Evolutionary conservation across 2,329 filamentous ascomycete genomes (phyloP).

Genomic region (Ceratocystis harringtonii): DNA sequence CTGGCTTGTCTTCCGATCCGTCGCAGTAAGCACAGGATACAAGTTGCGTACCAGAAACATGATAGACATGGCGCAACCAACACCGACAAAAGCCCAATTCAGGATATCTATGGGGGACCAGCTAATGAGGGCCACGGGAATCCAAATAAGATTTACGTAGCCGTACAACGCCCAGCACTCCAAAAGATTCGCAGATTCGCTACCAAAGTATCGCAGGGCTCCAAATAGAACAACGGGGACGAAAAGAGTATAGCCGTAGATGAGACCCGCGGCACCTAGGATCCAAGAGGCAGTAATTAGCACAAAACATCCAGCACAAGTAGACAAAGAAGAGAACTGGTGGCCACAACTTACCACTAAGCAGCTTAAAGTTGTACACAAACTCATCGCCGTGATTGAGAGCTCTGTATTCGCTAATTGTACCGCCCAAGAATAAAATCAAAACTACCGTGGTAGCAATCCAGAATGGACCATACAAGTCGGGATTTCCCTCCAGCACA

Average conservation of each 20-base stretch:
- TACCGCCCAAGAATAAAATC: conserved; percentile 88
- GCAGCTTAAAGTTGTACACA: conserved; percentile 75
- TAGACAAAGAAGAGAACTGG: background rate
- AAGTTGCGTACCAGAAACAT: conserved; percentile 74
- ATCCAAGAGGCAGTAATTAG: background rate
- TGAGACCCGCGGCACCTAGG: conserved; percentile 65
- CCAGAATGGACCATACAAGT: conserved; percentile 95
- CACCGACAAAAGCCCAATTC: conserved; percentile 84
- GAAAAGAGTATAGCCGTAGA: conserved; percentile 88
- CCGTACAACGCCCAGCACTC: conserved; percentile 95
- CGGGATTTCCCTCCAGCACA: conserved; percentile 89
- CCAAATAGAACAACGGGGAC: conserved; percentile 77
- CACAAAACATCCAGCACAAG: background rate
- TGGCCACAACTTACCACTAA: conserved; percentile 50
- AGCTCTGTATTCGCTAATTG: conserved; percentile 80
- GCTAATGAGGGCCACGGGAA: conserved; percentile 79
- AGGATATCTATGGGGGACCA: conserved; percentile 76
- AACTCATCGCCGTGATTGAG: conserved; percentile 56
- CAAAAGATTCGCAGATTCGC: conserved; percentile 79
- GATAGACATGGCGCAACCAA: conserved; percentile 72
- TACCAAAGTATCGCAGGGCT: conserved; percentile 86
- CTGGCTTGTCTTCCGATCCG: conserved; percentile 83
- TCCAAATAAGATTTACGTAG: conserved; percentile 94
- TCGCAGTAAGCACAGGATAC: conserved; percentile 82
- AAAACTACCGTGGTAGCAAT: conserved; percentile 95